phyloP scores from a whole-genome alignment of 495 filamentous ascomycete species.

The Daldinia bambusicola region DNA sequence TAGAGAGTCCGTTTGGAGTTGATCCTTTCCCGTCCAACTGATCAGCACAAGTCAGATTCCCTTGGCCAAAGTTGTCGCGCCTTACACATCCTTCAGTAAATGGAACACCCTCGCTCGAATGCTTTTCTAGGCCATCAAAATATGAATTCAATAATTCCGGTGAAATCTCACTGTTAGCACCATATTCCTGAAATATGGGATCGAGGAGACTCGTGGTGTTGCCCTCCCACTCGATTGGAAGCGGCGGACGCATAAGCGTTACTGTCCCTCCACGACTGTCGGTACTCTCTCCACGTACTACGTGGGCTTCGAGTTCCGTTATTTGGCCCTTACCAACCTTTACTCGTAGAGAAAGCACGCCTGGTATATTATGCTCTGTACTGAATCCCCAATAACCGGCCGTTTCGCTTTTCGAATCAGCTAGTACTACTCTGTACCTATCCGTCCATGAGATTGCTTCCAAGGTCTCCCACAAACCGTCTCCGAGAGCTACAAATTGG shows the following conservation, averaged over 20 bases:
- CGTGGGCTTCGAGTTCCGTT: conserved; percentile 46
- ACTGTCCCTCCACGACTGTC: conserved; percentile 37
- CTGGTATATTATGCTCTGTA: conserved; percentile 40
- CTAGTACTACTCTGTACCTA: conserved; percentile 41
- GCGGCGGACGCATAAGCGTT: conserved; percentile 45
- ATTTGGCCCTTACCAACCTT: conserved; percentile 42
- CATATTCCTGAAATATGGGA: conserved; percentile 17
- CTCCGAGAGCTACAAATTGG: conserved; percentile 45
- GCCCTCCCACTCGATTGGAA: conserved; percentile 44
- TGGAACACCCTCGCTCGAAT: conserved; percentile 38
- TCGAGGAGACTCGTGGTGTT: conserved; percentile 26
- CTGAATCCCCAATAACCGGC: conserved; percentile 44
- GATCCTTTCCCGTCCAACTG: conserved; percentile 37
- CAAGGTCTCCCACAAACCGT: conserved; percentile 49
- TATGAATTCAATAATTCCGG: conserved; percentile 20
- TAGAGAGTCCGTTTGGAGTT: conserved; percentile 39
- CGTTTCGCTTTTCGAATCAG: conserved; percentile 39
- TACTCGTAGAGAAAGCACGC: conserved; percentile 44
- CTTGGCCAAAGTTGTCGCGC: conserved; percentile 39
- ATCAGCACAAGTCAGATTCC: conserved; percentile 34
- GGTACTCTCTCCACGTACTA: conserved; percentile 29
- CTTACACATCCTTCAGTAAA: conserved; percentile 30
- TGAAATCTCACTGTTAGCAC: conserved; percentile 10
- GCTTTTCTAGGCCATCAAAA: conserved; percentile 40
- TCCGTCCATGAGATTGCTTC: conserved; percentile 38